phyloP scores from a whole-genome alignment of 257 asterid species.

The Vinca minor region DNA sequence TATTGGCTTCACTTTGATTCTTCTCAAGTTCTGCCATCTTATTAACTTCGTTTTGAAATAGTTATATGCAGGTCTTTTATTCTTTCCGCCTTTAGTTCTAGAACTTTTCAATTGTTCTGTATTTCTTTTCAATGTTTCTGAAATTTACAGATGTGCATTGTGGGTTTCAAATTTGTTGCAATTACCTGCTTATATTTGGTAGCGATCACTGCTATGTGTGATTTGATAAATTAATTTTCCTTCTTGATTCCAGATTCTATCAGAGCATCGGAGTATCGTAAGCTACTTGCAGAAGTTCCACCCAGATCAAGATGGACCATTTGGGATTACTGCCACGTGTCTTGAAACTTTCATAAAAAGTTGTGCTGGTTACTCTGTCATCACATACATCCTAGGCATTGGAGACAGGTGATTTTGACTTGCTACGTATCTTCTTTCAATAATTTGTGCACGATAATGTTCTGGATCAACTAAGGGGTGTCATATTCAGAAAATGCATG shows the following conservation, averaged over 20 bases:
- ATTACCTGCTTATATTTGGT: not conserved
- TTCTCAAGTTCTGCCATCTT: not conserved
- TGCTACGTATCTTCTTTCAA: not conserved
- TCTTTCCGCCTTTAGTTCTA: not conserved
- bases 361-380: constrained; percentile 98
- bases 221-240: not conserved
- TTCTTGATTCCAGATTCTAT: constrained; percentile 60
- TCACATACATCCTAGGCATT: constrained; percentile 91
- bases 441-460: not conserved
- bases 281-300: constrained; percentile 91
- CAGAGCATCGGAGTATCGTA: constrained; percentile 92
- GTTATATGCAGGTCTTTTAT: not conserved
- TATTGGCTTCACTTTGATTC: not conserved
- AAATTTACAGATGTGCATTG: not conserved
- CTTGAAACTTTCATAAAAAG: constrained; percentile 96
- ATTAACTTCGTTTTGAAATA: not conserved
- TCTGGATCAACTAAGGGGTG: no score
- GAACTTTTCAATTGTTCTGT: not conserved
- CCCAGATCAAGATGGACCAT: constrained; percentile 89
- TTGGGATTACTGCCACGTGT: constrained; percentile 86
- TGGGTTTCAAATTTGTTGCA: not conserved
- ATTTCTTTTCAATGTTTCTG: not conserved
- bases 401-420: constrained; percentile 73
- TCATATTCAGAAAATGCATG: no score
- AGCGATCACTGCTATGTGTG: not conserved